phyloP scores from a whole-genome alignment of 257 asterid genomes.

The Phtheirospermum japonicum region DNA sequence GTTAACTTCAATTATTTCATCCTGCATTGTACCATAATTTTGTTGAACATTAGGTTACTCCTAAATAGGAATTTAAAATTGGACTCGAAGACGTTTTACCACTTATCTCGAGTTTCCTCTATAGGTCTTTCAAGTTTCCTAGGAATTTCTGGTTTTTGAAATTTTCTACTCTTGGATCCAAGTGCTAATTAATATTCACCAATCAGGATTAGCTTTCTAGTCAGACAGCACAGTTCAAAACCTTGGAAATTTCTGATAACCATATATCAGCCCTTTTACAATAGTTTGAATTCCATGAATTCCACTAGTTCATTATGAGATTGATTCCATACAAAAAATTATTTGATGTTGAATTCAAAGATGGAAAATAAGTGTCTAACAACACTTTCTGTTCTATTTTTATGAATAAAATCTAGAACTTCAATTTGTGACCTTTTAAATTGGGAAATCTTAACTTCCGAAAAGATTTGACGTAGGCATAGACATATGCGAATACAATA shows the following conservation, averaged over 20 bases:
- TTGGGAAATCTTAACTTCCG: not conserved
- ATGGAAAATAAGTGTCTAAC: not conserved
- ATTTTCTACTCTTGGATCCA: slow-evolving; percentile 1
- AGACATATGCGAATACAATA: not conserved
- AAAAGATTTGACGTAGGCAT: not conserved
- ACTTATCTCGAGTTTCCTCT: slow-evolving; percentile 1
- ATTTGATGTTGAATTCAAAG: not conserved
- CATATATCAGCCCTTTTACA: not conserved
- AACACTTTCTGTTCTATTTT: not conserved
- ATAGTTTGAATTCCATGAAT: not conserved
- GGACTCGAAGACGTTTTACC: slow-evolving; percentile 3
- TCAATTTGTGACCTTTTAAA: not conserved
- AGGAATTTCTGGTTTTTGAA: not conserved
- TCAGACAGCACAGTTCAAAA: not conserved
- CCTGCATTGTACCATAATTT: not conserved
- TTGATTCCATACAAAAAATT: not conserved
- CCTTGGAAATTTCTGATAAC: not conserved
- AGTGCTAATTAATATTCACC: slow-evolving; percentile 3
- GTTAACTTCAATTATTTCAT: not conserved
- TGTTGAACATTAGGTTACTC: not conserved
- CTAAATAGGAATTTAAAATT: not conserved
- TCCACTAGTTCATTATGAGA: not conserved
- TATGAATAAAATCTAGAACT: slow-evolving; percentile 2
- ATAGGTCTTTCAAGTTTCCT: not conserved
- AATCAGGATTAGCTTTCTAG: not conserved